phyloP scores from a whole-genome alignment of 176 grass and related monocot genomes.

The Paspalum notatum region DNA sequence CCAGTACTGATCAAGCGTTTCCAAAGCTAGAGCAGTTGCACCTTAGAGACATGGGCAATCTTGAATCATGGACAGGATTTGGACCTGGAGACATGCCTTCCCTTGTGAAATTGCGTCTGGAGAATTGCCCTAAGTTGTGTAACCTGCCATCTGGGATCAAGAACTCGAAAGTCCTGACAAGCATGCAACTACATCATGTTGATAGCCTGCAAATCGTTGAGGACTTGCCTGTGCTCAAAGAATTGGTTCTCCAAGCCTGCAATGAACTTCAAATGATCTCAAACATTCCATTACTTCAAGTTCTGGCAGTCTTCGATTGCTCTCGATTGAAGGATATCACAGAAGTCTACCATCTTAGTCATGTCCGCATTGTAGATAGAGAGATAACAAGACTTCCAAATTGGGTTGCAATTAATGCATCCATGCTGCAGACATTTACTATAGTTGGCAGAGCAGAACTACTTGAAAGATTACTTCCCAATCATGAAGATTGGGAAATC shows the following conservation, averaged over 20 bases:
- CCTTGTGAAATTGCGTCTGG: constrained; percentile 55
- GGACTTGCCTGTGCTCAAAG: constrained; percentile 50
- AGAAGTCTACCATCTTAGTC: constrained; percentile 26
- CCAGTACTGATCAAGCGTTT: constrained; percentile 34
- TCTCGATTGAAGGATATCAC: constrained; percentile 41
- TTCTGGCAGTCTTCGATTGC: constrained; percentile 38
- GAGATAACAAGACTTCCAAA: constrained; percentile 37
- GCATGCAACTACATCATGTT: constrained; percentile 44
- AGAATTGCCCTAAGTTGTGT: constrained; percentile 55
- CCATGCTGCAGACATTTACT: constrained; percentile 42
- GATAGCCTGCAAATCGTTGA: constrained; percentile 49
- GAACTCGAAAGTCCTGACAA: constrained; percentile 42
- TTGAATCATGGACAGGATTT: constrained; percentile 55
- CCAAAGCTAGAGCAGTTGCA: constrained; percentile 52
- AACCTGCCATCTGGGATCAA: constrained; percentile 55
- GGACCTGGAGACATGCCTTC: constrained; percentile 42
- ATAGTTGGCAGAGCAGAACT: constrained; percentile 47
- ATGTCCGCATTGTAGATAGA: constrained; percentile 41
- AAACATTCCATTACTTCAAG: constrained; percentile 55
- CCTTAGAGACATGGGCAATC: constrained; percentile 57
- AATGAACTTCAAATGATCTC: constrained; percentile 44
- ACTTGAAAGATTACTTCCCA: constrained; percentile 49
- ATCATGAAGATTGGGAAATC: constrained; percentile 47
- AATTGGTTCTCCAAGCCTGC: constrained; percentile 41
- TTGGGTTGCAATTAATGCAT: constrained; percentile 42